Evolutionary conservation across 2,329 filamentous ascomycete species (phyloP), one percentile per base, ranked within the genome.

Genomic region (Ceratocystis destructans): DNA sequence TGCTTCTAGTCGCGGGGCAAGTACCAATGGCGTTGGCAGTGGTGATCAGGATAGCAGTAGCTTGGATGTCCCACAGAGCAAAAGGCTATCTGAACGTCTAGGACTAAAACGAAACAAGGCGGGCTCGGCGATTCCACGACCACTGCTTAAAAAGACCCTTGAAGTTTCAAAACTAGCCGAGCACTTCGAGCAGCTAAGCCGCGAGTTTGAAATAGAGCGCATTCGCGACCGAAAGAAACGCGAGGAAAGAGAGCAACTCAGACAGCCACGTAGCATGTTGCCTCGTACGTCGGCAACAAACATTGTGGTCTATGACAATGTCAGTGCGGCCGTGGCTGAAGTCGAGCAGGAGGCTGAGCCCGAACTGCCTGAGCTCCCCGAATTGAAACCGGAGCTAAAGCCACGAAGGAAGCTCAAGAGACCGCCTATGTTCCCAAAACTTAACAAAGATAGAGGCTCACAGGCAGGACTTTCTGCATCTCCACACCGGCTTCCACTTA

Each of bases 201-300:
- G 92, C 28, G 95, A 99, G 73, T 99, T 99, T 70, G 91, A 96
- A 73, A 96, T 93, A 71, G 93, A 99, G 76, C 84, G 94, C 57
- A 83, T 95, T 70, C 87, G 89, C 62, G 93, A 97, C 74, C 85
- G 89, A 70, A 87, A 87, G 71, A 88, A 91, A 73, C 81, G 90
- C 68, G 89, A 90, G 31, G 88, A 89, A 59, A 90, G 87, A 72
- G 86, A 88, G 73, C 55, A 62, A 8, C 82, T 84, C 25, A 79
- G 81, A 55, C 80, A 83, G 73, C 89, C 90, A 15, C 84, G 92
- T 69, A 90, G 90, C 0, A 93, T 93, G 73, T 76, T 85, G 25
- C 93, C 94, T 22, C 84, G 94, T 70, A 90, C 91, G 50, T 92
- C 90, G 20, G 94, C 92, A 72, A 92, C 94, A 5, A 93, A 95